Conservation (phyloP, 768 basidiomycete species). For the Naematelia encephala region DNA sequence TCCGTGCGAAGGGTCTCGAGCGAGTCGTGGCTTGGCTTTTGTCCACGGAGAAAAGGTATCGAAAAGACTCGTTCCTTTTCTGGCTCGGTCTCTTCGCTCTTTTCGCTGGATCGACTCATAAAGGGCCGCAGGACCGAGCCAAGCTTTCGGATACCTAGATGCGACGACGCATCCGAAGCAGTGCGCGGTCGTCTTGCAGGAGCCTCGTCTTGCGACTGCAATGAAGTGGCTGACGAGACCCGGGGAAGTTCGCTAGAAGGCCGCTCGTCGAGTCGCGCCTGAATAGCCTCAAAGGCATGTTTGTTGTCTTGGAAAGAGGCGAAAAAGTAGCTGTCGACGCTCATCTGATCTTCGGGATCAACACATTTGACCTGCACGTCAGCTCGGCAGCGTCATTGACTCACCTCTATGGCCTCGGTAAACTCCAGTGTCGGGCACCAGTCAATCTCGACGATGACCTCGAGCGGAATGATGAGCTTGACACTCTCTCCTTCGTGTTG, state of each 20-base stretch:
- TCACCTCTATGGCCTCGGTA: slow-evolving; percentile 83
- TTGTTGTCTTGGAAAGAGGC: slow-evolving; percentile 86
- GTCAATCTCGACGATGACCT: slow-evolving; percentile 82
- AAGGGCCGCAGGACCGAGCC: slow-evolving; percentile 4
- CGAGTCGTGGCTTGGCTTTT: background rate
- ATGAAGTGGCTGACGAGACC: slow-evolving; percentile 17
- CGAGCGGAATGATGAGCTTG: slow-evolving; percentile 95
- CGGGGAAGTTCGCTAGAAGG: slow-evolving; percentile 41
- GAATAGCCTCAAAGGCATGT: slow-evolving; percentile 73
- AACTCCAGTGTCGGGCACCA: slow-evolving; percentile 87
- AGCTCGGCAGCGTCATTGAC: slow-evolving; percentile 2
- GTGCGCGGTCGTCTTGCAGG: background rate
- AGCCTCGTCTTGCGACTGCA: slow-evolving; percentile 14
- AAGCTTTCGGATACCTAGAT: background rate
- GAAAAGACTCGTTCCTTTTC: slow-evolving; percentile 2
- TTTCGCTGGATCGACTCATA: background rate
- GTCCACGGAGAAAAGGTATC: slow-evolving; percentile 1
- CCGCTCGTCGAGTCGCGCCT: slow-evolving; percentile 62
- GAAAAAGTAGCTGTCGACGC: slow-evolving; percentile 75
- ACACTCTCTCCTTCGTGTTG: slow-evolving; percentile 96
- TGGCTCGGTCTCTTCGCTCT: background rate
- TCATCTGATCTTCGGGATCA: slow-evolving; percentile 63
- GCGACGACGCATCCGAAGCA: slow-evolving; percentile 2
- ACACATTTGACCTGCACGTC: slow-evolving; percentile 64
- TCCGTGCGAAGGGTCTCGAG: slow-evolving; percentile 1